These are phyloP conservation scores for Solanum pinnatisectum DNA, from an alignment of 257 asterid genomes.

Conservation along the genomic window DNA sequence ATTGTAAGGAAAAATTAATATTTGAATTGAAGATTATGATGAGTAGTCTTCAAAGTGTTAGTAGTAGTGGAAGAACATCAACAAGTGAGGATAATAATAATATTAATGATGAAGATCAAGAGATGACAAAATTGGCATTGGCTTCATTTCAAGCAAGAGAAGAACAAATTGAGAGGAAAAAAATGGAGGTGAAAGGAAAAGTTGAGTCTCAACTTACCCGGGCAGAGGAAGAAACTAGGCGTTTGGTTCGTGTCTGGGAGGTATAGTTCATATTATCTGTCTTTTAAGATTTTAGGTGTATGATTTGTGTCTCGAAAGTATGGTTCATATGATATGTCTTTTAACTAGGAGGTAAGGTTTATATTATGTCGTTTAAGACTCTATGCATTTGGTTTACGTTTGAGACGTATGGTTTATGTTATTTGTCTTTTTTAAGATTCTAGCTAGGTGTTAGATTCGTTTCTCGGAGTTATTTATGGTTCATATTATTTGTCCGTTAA, in stretches of 20 bases:
- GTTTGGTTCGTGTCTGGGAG: slow-evolving; percentile 75
- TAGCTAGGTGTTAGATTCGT: not conserved
- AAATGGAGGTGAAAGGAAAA: slow-evolving; percentile 54
- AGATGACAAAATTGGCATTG: slow-evolving; percentile 45
- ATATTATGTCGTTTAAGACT: not conserved
- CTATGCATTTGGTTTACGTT: not conserved
- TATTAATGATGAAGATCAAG: slow-evolving; percentile 27
- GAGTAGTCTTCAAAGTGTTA: slow-evolving; percentile 32
- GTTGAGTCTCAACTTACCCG: slow-evolving; percentile 74
- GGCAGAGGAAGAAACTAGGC: slow-evolving; percentile 63
- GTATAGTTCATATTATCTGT: slow-evolving; percentile 17
- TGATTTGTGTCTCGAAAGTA: slow-evolving; percentile 22
- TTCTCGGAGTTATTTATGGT: not conserved
- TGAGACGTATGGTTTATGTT: not conserved
- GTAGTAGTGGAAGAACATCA: slow-evolving; percentile 55
- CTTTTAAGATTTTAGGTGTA: slow-evolving; percentile 15
- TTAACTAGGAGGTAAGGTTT: not conserved
- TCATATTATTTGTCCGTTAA: not conserved
- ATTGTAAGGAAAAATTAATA: not conserved
- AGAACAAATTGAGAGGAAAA: slow-evolving; percentile 76
- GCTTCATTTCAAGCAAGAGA: slow-evolving; percentile 57
- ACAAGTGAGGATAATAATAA: slow-evolving; percentile 8
- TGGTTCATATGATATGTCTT: not conserved
- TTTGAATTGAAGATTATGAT: slow-evolving; percentile 14
- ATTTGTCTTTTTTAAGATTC: not conserved